These are phyloP conservation scores for Coniferiporia weirii DNA, from an alignment of 1,284 basidiomycete genomes.

Conservation along the genomic window DNA sequence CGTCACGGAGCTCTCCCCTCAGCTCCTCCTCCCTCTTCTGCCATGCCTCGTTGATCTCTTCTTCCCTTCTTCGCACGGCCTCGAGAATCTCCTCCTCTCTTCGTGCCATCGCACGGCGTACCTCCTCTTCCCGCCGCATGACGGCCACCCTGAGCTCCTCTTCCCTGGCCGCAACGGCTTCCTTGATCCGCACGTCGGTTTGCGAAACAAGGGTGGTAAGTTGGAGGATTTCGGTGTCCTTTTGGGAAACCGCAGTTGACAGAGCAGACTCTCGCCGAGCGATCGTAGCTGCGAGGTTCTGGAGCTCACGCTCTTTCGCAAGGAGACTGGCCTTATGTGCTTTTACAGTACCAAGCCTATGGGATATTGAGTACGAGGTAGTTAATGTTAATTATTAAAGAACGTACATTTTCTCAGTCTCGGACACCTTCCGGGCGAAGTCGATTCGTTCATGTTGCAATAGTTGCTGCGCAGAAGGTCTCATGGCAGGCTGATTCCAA, in stretches of 20 bases:
- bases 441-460: slow-evolving; percentile 73
- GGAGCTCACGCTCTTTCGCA: slow-evolving; percentile 60
- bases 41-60: slow-evolving; percentile 48
- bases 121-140: slow-evolving; percentile 63
- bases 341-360: slow-evolving; percentile 59
- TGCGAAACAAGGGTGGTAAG: slow-evolving; percentile 32
- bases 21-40: slow-evolving; percentile 51
- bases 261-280: slow-evolving; percentile 51
- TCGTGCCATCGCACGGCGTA: slow-evolving; percentile 59
- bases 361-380: neutral
- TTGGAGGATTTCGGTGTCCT: slow-evolving; percentile 51
- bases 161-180: slow-evolving; percentile 58
- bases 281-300: slow-evolving; percentile 50
- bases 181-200: slow-evolving; percentile 49
- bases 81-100: slow-evolving; percentile 66
- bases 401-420: slow-evolving; percentile 75
- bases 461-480: slow-evolving; percentile 75
- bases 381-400: neutral
- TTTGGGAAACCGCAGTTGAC: slow-evolving; percentile 41
- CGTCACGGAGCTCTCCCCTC: slow-evolving; percentile 41
- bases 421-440: slow-evolving; percentile 66
- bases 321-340: slow-evolving; percentile 48
- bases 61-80: slow-evolving; percentile 41
- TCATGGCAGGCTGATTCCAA: slow-evolving; percentile 63
- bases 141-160: slow-evolving; percentile 64